Evolutionary conservation across 108 stramenopile species (phyloP).

Genomic region (Pelagomonas calceolata): DNA sequence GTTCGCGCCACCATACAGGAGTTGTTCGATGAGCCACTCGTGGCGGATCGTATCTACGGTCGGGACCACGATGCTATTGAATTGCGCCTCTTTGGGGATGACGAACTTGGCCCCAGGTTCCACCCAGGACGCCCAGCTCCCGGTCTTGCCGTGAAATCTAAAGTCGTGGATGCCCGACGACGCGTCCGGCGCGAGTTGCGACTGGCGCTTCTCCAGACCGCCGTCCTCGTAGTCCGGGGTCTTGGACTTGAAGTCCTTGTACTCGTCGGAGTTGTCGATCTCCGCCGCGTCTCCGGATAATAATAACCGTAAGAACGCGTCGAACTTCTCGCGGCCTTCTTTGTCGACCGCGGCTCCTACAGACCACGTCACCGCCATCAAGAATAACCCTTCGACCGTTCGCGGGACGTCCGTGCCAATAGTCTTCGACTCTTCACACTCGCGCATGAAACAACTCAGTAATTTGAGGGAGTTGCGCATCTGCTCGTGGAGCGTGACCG

Average conservation of each 20-base stretch:
- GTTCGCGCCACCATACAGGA: constrained; percentile 37
- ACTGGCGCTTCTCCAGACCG: neutral
- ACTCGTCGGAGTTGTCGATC: constrained; percentile 9
- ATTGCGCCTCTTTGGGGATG: constrained; percentile 36
- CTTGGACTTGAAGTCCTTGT: constrained; percentile 37
- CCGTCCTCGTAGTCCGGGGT: constrained; percentile 30
- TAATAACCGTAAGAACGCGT: constrained; percentile 25
- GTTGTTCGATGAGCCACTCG: constrained; percentile 38
- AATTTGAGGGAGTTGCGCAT: constrained; percentile 4
- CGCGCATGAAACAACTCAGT: constrained; percentile 4
- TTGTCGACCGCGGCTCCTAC: constrained; percentile 42
- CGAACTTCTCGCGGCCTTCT: constrained; percentile 32
- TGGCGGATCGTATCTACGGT: constrained; percentile 51
- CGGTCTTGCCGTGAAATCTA: constrained; percentile 36
- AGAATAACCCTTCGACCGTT: constrained; percentile 36
- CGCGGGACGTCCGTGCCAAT: constrained; percentile 33
- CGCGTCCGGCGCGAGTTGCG: constrained; percentile 3
- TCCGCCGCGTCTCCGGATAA: constrained; percentile 21
- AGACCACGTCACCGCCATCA: constrained; percentile 38
- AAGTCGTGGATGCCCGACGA: constrained; percentile 38
- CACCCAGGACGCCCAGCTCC: constrained; percentile 36
- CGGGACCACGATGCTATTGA: constrained; percentile 45
- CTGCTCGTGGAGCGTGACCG: constrained; percentile 37
- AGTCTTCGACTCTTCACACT: constrained; percentile 11
- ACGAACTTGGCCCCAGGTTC: constrained; percentile 27